Conservation (phyloP, 2,329 filamentous ascomycete species). For the Fusarium decemcellulare region DNA sequence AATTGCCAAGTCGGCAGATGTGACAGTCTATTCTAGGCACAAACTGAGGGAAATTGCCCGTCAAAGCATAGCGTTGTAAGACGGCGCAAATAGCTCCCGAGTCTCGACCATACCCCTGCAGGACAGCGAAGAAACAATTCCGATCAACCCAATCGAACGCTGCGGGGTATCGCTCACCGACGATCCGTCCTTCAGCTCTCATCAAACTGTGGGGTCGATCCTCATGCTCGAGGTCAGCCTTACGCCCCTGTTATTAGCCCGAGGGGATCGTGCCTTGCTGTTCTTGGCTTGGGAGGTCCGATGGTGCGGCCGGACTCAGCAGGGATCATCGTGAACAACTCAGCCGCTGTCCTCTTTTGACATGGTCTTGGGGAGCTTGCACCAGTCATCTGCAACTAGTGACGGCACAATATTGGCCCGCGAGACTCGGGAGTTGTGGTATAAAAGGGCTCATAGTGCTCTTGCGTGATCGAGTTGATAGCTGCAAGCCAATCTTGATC, state of each 20-base stretch:
- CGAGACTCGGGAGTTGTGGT: not conserved
- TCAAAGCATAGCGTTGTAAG: conserved; percentile 2
- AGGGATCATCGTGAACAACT: not conserved
- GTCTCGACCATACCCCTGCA: not conserved
- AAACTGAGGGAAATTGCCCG: not conserved
- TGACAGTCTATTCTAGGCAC: not conserved
- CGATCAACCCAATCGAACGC: not conserved
- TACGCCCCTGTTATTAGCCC: conserved; percentile 1
- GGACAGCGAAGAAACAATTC: not conserved
- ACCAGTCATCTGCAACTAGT: not conserved
- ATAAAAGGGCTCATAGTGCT: not conserved
- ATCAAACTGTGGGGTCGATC: conserved; percentile 7
- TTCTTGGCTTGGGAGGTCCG: conserved; percentile 1
- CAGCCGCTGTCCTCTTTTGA: not conserved
- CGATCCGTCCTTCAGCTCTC: conserved; percentile 25
- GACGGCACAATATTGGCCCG: conserved; percentile 22
- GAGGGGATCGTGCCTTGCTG: not conserved
- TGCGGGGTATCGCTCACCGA: conserved; percentile 11
- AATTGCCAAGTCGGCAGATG: not conserved
- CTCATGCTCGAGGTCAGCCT: conserved; percentile 18
- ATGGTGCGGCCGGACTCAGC: not conserved
- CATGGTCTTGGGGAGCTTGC: not conserved
- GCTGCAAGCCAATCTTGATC: not conserved
- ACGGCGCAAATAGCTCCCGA: conserved; percentile 5
- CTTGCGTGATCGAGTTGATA: not conserved